Evolutionary conservation across 495 filamentous ascomycete genomes (phyloP).

Genomic region (Penicillium maclennaniae): DNA sequence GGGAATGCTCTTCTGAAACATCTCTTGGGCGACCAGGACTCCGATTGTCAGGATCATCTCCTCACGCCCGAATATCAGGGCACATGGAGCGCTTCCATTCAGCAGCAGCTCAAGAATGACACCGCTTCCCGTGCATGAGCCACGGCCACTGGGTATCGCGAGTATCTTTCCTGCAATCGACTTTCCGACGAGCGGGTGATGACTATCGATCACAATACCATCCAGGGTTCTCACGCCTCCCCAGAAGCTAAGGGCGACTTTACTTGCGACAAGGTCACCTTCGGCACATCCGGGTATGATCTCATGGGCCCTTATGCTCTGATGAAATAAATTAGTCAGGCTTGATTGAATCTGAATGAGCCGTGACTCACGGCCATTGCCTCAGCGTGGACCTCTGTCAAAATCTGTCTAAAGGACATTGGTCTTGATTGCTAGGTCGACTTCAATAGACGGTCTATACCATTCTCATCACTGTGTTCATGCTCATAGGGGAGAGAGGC

Average conservation of each 20-base stretch:
- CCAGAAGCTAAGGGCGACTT: slow-evolving; percentile 32
- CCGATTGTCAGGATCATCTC: slow-evolving; percentile 31
- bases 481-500: neutral
- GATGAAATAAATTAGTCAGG: neutral
- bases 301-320: neutral
- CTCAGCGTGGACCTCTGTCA: neutral
- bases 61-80: slow-evolving; percentile 22
- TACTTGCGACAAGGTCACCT: slow-evolving; percentile 15
- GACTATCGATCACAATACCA: slow-evolving; percentile 26
- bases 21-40: slow-evolving; percentile 24
- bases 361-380: neutral
- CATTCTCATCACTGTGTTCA: neutral
- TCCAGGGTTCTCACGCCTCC: slow-evolving; percentile 26
- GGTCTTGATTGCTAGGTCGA: too few relatives aligned
- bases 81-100: slow-evolving; percentile 15
- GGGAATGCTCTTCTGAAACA: slow-evolving; percentile 27
- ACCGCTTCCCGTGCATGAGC: slow-evolving; percentile 29
- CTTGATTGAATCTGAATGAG: neutral
- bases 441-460: too few relatives aligned
- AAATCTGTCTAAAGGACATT: too few relatives aligned
- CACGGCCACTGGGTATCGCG: slow-evolving; percentile 27
- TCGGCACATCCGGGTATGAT: neutral
- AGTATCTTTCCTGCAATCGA: slow-evolving; percentile 19
- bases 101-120: slow-evolving; percentile 32
- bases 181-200: slow-evolving; percentile 26